Evolutionary conservation across 495 filamentous ascomycete genomes (phyloP).

Genomic region (Aspergillus funiculosus): DNA sequence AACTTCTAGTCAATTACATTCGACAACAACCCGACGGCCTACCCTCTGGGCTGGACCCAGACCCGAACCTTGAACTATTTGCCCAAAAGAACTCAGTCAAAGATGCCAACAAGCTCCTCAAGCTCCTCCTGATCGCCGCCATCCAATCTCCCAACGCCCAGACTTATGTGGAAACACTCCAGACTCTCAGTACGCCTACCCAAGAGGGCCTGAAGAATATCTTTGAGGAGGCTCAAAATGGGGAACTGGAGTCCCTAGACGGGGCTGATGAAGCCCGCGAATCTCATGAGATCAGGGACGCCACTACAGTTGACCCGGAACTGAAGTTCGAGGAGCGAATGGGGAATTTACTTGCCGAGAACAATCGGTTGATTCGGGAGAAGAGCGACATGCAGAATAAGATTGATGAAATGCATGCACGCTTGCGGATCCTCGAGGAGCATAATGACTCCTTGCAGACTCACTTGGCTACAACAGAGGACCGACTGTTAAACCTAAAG

Average conservation of each 20-base stretch:
- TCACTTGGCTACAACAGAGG: conserved; percentile 42
- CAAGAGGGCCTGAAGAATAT: conserved; percentile 46
- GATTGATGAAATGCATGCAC: conserved; percentile 49
- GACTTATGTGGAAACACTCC: conserved; percentile 51
- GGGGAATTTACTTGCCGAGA: conserved; percentile 46
- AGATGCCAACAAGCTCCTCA: conserved; percentile 53
- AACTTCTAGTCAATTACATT: conserved; percentile 60
- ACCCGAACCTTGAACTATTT: conserved; percentile 55
- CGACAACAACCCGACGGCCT: conserved; percentile 49
- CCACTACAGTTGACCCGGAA: conserved; percentile 39
- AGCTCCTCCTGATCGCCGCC: conserved; percentile 57
- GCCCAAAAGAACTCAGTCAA: conserved; percentile 42
- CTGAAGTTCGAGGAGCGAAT: conserved; percentile 50
- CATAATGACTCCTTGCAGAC: conserved; percentile 50
- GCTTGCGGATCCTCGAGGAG: conserved; percentile 52
- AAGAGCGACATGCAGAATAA: conserved; percentile 49
- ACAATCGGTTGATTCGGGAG: conserved; percentile 46
- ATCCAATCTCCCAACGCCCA: conserved; percentile 51
- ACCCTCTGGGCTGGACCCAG: conserved; percentile 43
- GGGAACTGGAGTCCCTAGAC: conserved; percentile 33
- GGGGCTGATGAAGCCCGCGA: conserved; percentile 39
- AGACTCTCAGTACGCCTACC: conserved; percentile 38
- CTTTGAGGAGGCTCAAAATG: conserved; percentile 45
- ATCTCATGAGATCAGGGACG: conserved; percentile 31
- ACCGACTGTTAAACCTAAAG: conserved; percentile 40